Conservation (phyloP, 768 basidiomycete species). For the Cyathus striatus region DNA sequence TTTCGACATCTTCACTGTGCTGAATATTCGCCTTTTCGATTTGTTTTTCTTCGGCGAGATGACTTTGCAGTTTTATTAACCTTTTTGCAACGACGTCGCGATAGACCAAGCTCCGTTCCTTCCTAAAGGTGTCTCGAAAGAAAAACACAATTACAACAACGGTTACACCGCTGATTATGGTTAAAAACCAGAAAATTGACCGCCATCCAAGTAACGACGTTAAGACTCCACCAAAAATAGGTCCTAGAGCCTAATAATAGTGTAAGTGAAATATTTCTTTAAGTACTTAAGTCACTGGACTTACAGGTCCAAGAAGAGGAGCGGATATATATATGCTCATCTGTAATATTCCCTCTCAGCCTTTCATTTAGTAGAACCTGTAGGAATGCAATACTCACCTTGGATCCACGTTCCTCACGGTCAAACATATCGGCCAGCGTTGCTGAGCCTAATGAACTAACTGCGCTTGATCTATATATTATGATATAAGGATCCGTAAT, state of each 20-base stretch:
- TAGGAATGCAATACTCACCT: slow-evolving; percentile 20
- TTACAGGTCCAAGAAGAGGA: slow-evolving; percentile 73
- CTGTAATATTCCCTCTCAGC: slow-evolving; percentile 13
- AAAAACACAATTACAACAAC: slow-evolving; percentile 56
- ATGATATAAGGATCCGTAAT: no score
- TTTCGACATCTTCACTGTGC: slow-evolving; percentile 1
- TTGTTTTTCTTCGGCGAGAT: no score
- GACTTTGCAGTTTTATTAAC: slow-evolving; percentile 12
- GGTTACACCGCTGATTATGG: slow-evolving; percentile 51
- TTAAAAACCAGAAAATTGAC: slow-evolving; percentile 79
- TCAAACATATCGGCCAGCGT: slow-evolving; percentile 79
- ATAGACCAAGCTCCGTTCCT: slow-evolving; percentile 78
- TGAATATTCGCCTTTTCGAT: background rate
- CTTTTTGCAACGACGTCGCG: slow-evolving; percentile 55
- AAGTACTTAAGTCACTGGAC: no score
- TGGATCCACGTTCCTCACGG: slow-evolving; percentile 67
- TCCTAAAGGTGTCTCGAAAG: slow-evolving; percentile 80
- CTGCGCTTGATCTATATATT: slow-evolving; percentile 50
- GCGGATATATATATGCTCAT: slow-evolving; percentile 81
- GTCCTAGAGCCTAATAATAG: slow-evolving; percentile 67
- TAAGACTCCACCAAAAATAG: slow-evolving; percentile 65
- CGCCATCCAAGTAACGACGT: slow-evolving; percentile 73
- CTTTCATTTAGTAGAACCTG: background rate
- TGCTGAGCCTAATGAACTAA: slow-evolving; percentile 68
- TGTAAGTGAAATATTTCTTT: no score